Conservation (phyloP, 176 grass and related monocot genomes). For the Rhynchospora tenuis region DNA sequence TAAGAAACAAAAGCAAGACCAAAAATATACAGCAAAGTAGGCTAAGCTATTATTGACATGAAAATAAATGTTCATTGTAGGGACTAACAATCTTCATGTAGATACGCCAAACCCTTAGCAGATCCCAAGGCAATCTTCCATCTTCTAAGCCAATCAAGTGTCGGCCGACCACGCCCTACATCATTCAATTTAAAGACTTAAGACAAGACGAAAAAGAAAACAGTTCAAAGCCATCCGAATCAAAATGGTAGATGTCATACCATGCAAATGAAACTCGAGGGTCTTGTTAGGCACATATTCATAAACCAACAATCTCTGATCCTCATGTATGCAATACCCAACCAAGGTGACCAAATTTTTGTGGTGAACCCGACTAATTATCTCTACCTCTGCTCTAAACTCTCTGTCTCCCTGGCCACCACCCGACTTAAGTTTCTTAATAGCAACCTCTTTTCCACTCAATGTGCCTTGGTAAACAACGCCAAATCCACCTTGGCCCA, state of each 20-base stretch:
- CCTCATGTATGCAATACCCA: slow-evolving; percentile 70
- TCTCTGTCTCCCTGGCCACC: slow-evolving; percentile 77
- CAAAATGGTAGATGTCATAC: slow-evolving; percentile 22
- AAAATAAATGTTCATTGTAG: background rate
- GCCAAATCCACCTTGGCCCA: slow-evolving; percentile 81
- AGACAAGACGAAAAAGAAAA: background rate
- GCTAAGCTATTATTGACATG: background rate
- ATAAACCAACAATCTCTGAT: slow-evolving; percentile 68
- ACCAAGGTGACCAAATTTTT: slow-evolving; percentile 73
- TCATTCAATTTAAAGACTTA: background rate
- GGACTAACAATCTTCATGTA: slow-evolving; percentile 87
- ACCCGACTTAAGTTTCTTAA: slow-evolving; percentile 67
- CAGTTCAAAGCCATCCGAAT: background rate
- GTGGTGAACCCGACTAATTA: slow-evolving; percentile 82
- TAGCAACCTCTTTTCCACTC: slow-evolving; percentile 58
- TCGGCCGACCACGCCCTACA: slow-evolving; percentile 43
- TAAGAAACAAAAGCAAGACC: background rate
- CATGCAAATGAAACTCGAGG: slow-evolving; percentile 69
- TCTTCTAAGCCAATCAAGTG: slow-evolving; percentile 65
- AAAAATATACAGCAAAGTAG: background rate
- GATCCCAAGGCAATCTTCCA: slow-evolving; percentile 76
- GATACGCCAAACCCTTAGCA: slow-evolving; percentile 73
- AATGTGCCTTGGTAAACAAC: slow-evolving; percentile 66
- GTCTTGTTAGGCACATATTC: slow-evolving; percentile 90
- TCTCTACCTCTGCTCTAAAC: slow-evolving; percentile 83